These are phyloP conservation scores for Pythium inflatum DNA, from an alignment of 352 stramenopile genomes.

Conservation along the genomic window DNA sequence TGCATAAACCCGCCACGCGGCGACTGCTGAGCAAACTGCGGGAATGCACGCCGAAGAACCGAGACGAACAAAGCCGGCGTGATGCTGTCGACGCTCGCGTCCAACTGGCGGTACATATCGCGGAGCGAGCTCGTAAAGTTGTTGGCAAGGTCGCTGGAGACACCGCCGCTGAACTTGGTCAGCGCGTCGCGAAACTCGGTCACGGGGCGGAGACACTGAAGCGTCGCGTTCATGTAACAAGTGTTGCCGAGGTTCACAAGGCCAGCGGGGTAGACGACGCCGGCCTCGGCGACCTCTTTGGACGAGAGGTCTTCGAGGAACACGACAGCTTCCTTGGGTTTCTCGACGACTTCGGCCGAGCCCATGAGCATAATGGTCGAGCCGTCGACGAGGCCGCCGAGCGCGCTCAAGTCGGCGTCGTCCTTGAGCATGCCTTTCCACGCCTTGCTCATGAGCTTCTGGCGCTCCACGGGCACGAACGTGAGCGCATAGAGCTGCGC, in stretches of 20 bases:
- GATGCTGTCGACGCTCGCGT: conserved; percentile 72
- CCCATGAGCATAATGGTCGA: conserved; percentile 93
- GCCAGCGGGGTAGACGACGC: conserved; percentile 90
- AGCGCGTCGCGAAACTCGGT: conserved; percentile 89
- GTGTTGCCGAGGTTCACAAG: conserved; percentile 94
- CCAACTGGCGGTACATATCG: conserved; percentile 82
- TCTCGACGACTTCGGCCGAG: conserved; percentile 90
- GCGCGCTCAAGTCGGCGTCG: conserved; percentile 61
- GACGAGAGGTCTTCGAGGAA: conserved; percentile 89
- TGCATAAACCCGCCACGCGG: conserved; percentile 95
- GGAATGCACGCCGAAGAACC: conserved; percentile 93
- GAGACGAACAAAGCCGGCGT: conserved; percentile 80
- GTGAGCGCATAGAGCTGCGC: conserved; percentile 86
- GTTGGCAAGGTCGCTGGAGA: conserved; percentile 65
- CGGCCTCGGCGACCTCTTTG: conserved; percentile 80
- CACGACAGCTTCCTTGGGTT: conserved; percentile 75
- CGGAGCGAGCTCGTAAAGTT: conserved; percentile 80
- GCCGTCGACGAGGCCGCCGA: conserved; percentile 65
- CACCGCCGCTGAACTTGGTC: conserved; percentile 49
- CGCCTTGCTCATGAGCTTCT: conserved; percentile 90
- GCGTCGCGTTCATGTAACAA: conserved; percentile 95
- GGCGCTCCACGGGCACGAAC: conserved; percentile 78
- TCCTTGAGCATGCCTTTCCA: conserved; percentile 92
- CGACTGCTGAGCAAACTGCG: conserved; percentile 96
- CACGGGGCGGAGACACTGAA: conserved; percentile 92